Conservation (phyloP, 164 flowering plant species). For the Tetracentron sinense region DNA sequence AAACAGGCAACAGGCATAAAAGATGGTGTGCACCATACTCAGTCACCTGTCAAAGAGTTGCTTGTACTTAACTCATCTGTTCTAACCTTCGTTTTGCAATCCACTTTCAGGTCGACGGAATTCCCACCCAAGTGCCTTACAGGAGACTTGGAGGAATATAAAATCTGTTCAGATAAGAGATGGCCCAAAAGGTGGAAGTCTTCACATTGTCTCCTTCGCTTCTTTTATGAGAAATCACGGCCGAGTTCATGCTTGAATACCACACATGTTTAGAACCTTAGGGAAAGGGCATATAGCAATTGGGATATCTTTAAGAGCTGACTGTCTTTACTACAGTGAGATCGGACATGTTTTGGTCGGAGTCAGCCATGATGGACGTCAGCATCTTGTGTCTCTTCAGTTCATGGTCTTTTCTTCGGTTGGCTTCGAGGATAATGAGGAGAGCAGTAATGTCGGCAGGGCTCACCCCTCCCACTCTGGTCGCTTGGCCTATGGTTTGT, state of each 20-base stretch:
- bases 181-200: too few relatives aligned
- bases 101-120: neutral
- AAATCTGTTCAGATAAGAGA: too few relatives aligned
- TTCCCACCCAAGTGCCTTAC: neutral
- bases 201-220: too few relatives aligned
- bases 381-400: slow-evolving; percentile 38
- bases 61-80: neutral
- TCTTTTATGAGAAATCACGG: neutral
- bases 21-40: neutral
- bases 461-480: slow-evolving; percentile 95
- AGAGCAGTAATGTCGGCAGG: slow-evolving; percentile 97
- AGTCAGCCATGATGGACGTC: slow-evolving; percentile 30
- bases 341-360: slow-evolving; percentile 23
- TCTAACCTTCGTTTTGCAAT: neutral
- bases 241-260: neutral
- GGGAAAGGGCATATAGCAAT: neutral
- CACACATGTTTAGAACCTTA: neutral
- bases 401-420: slow-evolving; percentile 59
- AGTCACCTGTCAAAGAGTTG: neutral
- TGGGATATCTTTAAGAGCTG: neutral
- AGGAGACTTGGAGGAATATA: neutral
- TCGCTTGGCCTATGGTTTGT: slow-evolving; percentile 92
- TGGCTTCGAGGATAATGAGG: slow-evolving; percentile 74
- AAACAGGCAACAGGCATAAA: neutral
- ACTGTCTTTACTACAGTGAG: slow-evolving; percentile 22